Conservation (phyloP, 2,329 filamentous ascomycete species). For the Annulohypoxylon truncatum region DNA sequence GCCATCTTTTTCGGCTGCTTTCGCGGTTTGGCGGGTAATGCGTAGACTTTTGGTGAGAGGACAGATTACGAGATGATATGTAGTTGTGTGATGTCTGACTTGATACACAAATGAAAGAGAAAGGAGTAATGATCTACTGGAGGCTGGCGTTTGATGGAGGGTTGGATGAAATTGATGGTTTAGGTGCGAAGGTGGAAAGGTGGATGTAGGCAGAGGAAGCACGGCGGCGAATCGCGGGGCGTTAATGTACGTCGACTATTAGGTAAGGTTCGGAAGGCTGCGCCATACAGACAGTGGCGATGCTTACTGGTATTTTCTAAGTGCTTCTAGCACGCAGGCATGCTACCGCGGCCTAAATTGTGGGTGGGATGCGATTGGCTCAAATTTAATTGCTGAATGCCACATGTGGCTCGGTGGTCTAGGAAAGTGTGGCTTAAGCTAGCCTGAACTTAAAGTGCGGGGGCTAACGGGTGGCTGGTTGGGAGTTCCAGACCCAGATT, state of each 20-base stretch:
- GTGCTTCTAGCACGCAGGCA: slow-evolving; percentile 26
- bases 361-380: neutral
- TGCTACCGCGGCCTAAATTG: no score
- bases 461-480: neutral
- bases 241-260: slow-evolving; percentile 8
- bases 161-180: slow-evolving; percentile 28
- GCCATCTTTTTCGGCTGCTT: slow-evolving; percentile 64
- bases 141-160: slow-evolving; percentile 9
- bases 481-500: neutral
- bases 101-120: slow-evolving; percentile 19
- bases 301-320: slow-evolving; percentile 6
- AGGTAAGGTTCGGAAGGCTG: neutral
- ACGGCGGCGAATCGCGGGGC: slow-evolving; percentile 36
- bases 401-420: neutral
- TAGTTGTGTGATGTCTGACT: neutral
- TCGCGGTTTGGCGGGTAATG: no score
- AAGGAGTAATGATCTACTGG: slow-evolving; percentile 30
- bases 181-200: slow-evolving; percentile 11
- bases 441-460: neutral
- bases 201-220: neutral
- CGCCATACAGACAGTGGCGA: neutral
- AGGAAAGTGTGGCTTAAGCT: neutral
- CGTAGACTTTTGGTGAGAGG: no score
- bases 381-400: neutral
- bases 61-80: no score